Evolutionary conservation across 805 yeast genomes (phyloP).

Genomic region (Grigorovia humatica): DNA sequence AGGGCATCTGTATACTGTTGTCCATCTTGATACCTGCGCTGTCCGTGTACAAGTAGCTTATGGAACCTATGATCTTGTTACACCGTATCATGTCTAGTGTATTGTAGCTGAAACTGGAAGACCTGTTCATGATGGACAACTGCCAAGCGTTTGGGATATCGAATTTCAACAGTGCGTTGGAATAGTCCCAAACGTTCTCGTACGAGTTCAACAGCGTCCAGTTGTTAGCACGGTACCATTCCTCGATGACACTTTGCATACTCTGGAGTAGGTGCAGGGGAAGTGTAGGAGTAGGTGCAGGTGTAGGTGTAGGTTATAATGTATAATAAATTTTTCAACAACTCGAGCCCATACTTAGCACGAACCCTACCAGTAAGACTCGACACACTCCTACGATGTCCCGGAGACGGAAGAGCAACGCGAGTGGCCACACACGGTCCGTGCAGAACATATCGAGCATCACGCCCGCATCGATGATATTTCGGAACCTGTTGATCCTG

Average conservation of each 20-base stretch:
- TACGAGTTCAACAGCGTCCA: not conserved
- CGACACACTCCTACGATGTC: too few relatives aligned
- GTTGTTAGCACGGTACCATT: not conserved
- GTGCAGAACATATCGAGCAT: conserved; percentile 21
- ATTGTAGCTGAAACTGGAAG: not conserved
- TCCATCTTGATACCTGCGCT: not conserved
- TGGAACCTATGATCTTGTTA: not conserved
- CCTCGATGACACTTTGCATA: not conserved
- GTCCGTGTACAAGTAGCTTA: not conserved
- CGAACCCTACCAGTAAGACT: too few relatives aligned
- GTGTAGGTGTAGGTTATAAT: not conserved
- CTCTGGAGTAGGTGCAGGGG: not conserved
- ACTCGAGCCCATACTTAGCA: too few relatives aligned
- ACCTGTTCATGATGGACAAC: not conserved
- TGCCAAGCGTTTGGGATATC: not conserved
- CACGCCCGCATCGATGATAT: conserved; percentile 58
- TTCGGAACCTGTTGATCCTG: conserved; percentile 67
- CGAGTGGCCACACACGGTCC: conserved; percentile 18
- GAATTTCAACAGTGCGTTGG: not conserved
- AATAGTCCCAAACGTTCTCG: not conserved
- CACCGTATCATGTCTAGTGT: not conserved
- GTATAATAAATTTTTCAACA: not conserved
- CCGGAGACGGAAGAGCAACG: conserved; percentile 9
- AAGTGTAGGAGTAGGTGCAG: too few relatives aligned
- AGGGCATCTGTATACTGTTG: not conserved